phyloP scores from a whole-genome alignment of 352 stramenopile genomes.

The Phytophthora vignae region DNA sequence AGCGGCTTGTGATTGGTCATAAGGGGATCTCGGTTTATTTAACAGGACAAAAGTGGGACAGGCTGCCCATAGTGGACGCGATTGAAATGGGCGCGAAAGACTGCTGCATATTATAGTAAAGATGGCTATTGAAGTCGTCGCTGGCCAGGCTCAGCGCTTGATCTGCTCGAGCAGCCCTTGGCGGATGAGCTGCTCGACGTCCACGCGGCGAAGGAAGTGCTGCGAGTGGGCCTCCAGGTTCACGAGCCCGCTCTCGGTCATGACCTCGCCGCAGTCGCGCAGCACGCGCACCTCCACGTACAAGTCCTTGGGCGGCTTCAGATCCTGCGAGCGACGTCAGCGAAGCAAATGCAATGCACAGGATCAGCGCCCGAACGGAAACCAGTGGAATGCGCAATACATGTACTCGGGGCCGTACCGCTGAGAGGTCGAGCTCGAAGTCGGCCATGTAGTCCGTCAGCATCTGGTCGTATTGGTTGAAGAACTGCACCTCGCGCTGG shows the following conservation, averaged over 20 bases:
- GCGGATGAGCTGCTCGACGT: constrained; percentile 87
- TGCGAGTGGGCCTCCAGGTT: constrained; percentile 89
- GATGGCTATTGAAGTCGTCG: constrained; percentile 14
- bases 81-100: constrained; percentile 38
- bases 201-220: constrained; percentile 88
- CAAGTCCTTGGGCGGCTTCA: constrained; percentile 91
- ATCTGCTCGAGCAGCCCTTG: constrained; percentile 89
- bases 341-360: constrained; percentile 7
- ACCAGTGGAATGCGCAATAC: neutral
- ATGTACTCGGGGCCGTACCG: constrained; percentile 43
- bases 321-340: constrained; percentile 52
- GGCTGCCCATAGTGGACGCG: constrained; percentile 16
- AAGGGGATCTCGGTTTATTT: constrained; percentile 1
- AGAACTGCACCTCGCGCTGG: constrained; percentile 89
- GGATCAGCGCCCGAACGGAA: neutral
- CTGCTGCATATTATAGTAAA: constrained; percentile 13
- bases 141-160: constrained; percentile 51
- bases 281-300: constrained; percentile 92
- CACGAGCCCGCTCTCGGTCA: constrained; percentile 91
- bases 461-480: constrained; percentile 92
- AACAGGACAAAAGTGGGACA: constrained; percentile 10
- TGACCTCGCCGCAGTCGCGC: constrained; percentile 90
- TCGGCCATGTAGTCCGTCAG: constrained; percentile 92
- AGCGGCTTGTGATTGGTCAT: constrained; percentile 26
- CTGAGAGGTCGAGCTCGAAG: constrained; percentile 88